Conservation (phyloP, 768 basidiomycete species). For the Clitopilus hobsonii region DNA sequence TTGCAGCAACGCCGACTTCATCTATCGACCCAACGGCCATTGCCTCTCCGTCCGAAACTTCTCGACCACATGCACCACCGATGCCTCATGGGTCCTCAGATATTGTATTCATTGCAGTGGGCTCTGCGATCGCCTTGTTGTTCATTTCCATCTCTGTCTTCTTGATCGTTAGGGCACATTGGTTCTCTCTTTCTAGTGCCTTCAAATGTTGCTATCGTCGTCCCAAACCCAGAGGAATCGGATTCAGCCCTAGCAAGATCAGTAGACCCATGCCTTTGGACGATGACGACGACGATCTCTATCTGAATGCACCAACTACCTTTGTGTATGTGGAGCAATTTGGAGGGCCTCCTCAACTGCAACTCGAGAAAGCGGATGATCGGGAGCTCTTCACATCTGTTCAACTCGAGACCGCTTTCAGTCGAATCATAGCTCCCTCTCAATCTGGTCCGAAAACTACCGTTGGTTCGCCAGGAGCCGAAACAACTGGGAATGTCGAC, state of each 20-base stretch:
- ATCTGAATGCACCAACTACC: constrained; percentile 11
- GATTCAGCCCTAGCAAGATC: constrained; percentile 4
- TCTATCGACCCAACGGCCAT: background rate
- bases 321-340: constrained; percentile 10
- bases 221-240: constrained; percentile 1
- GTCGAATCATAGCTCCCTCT: background rate
- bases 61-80: background rate
- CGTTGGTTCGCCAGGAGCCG: too few relatives aligned
- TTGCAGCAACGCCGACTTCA: background rate
- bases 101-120: constrained; percentile 6
- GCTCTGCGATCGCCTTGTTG: constrained; percentile 5
- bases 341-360: background rate
- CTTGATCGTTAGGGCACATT: background rate
- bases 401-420: background rate
- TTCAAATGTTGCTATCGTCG: constrained; percentile 6
- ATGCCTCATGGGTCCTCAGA: background rate
- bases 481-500: background rate
- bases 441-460: too few relatives aligned
- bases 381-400: background rate
- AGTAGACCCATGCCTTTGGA: constrained; percentile 2
- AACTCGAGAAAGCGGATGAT: background rate
- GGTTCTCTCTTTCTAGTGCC: constrained; percentile 1
- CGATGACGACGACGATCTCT: constrained; percentile 8
- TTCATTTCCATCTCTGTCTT: background rate
- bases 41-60: background rate